A percentile compares a stretch with the other conserved stretches of the same genome.
phyloP scores from a whole-genome alignment of 768 basidiomycete species.

The Cyclocybe aegerita region DNA sequence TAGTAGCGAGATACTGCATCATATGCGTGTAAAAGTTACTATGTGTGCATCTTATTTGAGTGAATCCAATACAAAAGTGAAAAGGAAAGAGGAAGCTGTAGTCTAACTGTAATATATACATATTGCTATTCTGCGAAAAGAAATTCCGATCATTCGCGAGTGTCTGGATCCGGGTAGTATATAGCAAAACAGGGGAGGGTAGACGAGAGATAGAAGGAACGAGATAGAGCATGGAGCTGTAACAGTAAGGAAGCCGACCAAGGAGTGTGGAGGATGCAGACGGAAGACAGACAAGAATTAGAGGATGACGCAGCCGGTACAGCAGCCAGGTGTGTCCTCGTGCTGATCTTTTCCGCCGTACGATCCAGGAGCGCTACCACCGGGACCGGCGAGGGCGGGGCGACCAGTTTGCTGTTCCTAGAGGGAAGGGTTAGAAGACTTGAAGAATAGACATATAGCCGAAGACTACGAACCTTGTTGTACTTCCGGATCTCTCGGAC shows the following conservation, averaged over 20 bases:
- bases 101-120: slow-evolving; percentile 19
- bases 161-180: slow-evolving; percentile 12
- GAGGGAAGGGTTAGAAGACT: slow-evolving; percentile 7
- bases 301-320: slow-evolving; percentile 66
- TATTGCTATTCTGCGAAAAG: slow-evolving; percentile 14
- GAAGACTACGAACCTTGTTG: slow-evolving; percentile 66
- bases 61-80: slow-evolving; percentile 2
- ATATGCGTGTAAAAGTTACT: not conserved
- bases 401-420: slow-evolving; percentile 82
- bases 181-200: slow-evolving; percentile 10
- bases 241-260: slow-evolving; percentile 12
- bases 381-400: slow-evolving; percentile 50
- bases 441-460: not conserved
- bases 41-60: not conserved
- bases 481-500: slow-evolving; percentile 93
- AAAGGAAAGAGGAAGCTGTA: slow-evolving; percentile 5
- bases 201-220: slow-evolving; percentile 12
- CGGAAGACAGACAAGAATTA: slow-evolving; percentile 25
- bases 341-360: slow-evolving; percentile 53
- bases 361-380: slow-evolving; percentile 41
- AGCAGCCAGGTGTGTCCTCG: slow-evolving; percentile 62
- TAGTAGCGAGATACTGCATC: not conserved
- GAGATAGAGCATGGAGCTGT: slow-evolving; percentile 27
- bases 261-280: slow-evolving; percentile 9
- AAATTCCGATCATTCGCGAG: slow-evolving; percentile 16